Evolutionary conservation across 2,329 filamentous ascomycete species (phyloP), one percentile per base, ranked within the genome.

Genomic region (Verticillium dahliae): DNA sequence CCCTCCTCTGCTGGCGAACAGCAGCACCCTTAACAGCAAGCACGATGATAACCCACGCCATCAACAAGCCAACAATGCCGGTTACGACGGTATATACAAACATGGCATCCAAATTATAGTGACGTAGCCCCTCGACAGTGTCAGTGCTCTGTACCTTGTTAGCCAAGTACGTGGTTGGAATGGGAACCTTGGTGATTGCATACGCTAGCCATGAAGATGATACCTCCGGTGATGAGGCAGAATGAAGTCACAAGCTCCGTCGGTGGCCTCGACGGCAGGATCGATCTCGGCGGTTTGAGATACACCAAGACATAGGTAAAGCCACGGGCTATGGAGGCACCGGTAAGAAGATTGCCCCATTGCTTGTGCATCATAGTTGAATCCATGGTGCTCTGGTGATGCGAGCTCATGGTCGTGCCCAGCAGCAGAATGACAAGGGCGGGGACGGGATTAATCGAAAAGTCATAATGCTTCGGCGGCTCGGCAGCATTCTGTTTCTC

Each of bases 401-500:
- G 94, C 33, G 90, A 92, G 70, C 90, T 90, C 94, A 98, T 98
- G 90, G 97, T 95, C 72, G 93, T 85, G 38, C 95, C 95, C 1
- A 97, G 81, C 1, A 97, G 80, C 62, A 97, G 80, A 67, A 98
- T 94, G 57, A 97, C 85, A 4, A 98, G 80, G 1, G 88, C 91
- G 0, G 94, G 95, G 67, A 98, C 85, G 0, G 93, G 94, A 73
- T 98, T 97, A 72, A 95, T 81, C 1, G 93, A 91, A 66, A 92
- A 85, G 13, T 80, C 76, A 73, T 96, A 93, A 9, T 86, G 85
- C 60, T 80, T 81, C 0, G 91, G 92, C 18, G 81, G 72, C 59
- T 81, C 3, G 63, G 76, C 72, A 18, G 76, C 70, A 56, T 82
- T 76, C 64, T 66, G 18, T 76, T 71, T 56, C 82, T 76, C 64